These are phyloP conservation scores for Hemisphaericaspora xylanilytica DNA, from an alignment of 1,139 yeast genomes.

Conservation along the genomic window DNA sequence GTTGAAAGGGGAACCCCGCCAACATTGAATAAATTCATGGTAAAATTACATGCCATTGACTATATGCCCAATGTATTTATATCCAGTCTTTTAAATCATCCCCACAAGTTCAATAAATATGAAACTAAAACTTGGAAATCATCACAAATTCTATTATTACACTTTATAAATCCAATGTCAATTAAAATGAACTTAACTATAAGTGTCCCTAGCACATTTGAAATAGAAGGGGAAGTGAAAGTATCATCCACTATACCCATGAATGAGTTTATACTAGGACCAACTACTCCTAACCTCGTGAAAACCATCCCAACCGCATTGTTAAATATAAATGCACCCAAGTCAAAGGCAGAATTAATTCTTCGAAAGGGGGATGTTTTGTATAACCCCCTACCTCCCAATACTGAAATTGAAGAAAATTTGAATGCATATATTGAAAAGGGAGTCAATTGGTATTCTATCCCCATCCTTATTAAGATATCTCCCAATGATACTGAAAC, in stretches of 20 bases:
- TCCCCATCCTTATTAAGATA: conserved; percentile 22
- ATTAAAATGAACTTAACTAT: conserved; percentile 7
- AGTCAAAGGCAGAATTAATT: conserved; percentile 32
- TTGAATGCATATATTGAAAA: conserved; percentile 23
- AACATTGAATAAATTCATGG: conserved; percentile 27
- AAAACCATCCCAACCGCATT: conserved; percentile 32
- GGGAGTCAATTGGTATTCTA: conserved; percentile 35
- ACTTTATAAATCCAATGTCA: conserved; percentile 30
- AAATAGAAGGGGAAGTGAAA: background rate
- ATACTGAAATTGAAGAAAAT: conserved; percentile 16
- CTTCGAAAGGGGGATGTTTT: conserved; percentile 19
- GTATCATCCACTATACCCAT: conserved; percentile 25
- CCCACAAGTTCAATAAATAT: conserved; percentile 8
- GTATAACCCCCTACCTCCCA: conserved; percentile 5
- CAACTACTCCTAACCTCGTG: conserved; percentile 5
- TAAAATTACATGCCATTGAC: conserved; percentile 36
- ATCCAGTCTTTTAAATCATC: conserved; percentile 8
- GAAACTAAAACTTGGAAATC: conserved; percentile 9
- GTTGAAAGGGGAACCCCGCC: conserved; percentile 22
- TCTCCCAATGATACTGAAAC: background rate
- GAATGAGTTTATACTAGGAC: conserved; percentile 17
- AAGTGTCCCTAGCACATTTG: conserved; percentile 10
- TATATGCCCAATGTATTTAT: conserved; percentile 23
- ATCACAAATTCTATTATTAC: conserved; percentile 21
- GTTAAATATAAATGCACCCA: conserved; percentile 28